Evolutionary conservation across 495 filamentous ascomycete genomes (phyloP).

Genomic region (Aspergillus nanangensis): DNA sequence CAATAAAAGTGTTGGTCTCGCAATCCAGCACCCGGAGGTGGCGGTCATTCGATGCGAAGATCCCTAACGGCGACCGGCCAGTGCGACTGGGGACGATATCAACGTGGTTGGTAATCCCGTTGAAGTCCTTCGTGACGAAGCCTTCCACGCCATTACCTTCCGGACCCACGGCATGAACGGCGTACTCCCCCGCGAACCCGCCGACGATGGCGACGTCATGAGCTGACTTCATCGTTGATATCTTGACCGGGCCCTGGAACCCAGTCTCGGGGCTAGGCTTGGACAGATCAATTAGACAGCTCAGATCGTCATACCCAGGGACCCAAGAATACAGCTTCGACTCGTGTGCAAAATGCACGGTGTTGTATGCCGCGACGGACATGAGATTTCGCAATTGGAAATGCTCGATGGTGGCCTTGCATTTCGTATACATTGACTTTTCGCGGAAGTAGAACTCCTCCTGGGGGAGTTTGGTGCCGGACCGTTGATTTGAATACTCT

Average conservation of each 20-base stretch:
- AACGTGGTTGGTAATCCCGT: constrained; percentile 85
- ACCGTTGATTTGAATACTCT: constrained; percentile 22
- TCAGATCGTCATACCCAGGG: constrained; percentile 32
- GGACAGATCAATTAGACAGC: constrained; percentile 59
- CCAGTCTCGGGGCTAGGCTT: constrained; percentile 37
- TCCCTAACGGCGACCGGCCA: constrained; percentile 57
- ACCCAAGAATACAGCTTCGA: constrained; percentile 49
- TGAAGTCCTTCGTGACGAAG: constrained; percentile 58
- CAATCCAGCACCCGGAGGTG: constrained; percentile 73
- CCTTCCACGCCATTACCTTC: constrained; percentile 50
- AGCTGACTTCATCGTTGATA: constrained; percentile 68
- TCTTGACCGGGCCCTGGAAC: constrained; percentile 41
- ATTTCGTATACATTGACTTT: constrained; percentile 62
- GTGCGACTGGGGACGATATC: constrained; percentile 61
- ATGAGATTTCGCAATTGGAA: constrained; percentile 89
- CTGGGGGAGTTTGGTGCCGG: constrained; percentile 22
- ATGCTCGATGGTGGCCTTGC: constrained; percentile 65
- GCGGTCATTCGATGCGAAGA: constrained; percentile 82
- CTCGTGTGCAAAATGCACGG: constrained; percentile 69
- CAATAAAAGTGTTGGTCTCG: constrained; percentile 60
- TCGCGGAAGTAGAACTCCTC: constrained; percentile 59
- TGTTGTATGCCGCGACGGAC: constrained; percentile 65
- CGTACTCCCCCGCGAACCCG: constrained; percentile 78
- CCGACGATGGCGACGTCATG: constrained; percentile 72
- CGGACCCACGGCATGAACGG: constrained; percentile 51